These are phyloP conservation scores for Termitomyces sp. DNA, from an alignment of 768 basidiomycete genomes.

Conservation along the genomic window DNA sequence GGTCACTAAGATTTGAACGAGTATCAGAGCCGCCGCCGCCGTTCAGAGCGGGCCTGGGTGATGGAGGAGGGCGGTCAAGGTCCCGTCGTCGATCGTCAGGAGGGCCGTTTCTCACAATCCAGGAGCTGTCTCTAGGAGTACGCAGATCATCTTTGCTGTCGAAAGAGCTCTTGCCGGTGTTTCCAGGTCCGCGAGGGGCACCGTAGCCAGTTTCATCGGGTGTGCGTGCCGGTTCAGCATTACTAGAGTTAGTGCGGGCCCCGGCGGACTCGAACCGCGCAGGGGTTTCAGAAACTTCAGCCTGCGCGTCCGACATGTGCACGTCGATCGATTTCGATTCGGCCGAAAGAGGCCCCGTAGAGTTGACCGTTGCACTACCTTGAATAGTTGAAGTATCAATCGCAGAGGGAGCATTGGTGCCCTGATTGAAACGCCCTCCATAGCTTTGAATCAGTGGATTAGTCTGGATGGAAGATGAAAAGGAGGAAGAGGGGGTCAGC, in stretches of 20 bases:
- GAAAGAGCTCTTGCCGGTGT: constrained; percentile 19
- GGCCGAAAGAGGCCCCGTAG: constrained; percentile 11
- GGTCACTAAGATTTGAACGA: constrained; percentile 13
- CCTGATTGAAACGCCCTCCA: constrained; percentile 19
- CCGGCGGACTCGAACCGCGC: constrained; percentile 11
- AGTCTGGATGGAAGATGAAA: constrained; percentile 12
- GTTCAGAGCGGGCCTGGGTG: constrained; percentile 11
- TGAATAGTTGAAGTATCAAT: constrained; percentile 22
- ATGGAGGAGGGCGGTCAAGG: constrained; percentile 16
- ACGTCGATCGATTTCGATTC: constrained; percentile 11
- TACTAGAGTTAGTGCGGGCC: constrained; percentile 8
- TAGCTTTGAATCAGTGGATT: constrained; percentile 17
- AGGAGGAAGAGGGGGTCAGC: constrained; percentile 16
- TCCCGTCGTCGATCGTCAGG: constrained; percentile 28
- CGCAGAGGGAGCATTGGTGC: constrained; percentile 12
- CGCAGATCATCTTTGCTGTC: constrained; percentile 25
- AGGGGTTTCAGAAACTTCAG: constrained; percentile 10
- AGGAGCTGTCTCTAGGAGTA: constrained; percentile 17
- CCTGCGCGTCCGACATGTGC: constrained; percentile 10
- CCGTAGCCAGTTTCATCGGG: constrained; percentile 22
- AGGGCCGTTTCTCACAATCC: constrained; percentile 23
- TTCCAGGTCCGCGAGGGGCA: constrained; percentile 17
- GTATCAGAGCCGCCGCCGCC: constrained; percentile 11
- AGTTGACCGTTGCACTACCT: constrained; percentile 17
- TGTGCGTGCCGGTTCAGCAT: constrained; percentile 10